phyloP scores from a whole-genome alignment of 345 rosid genomes.

The Citrus medica region DNA sequence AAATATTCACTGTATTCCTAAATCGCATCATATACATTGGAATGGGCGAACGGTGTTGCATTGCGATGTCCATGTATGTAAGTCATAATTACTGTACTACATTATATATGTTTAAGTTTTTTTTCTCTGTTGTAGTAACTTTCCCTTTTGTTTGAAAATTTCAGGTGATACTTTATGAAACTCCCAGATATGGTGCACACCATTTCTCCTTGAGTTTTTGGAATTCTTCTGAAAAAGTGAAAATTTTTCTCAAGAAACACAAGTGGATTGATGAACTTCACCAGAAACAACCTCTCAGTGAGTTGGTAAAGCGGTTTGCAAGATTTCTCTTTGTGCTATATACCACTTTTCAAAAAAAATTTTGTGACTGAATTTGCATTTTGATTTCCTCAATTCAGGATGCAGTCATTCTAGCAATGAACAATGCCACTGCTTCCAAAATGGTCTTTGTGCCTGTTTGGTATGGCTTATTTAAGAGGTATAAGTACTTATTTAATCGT shows the following conservation, averaged over 20 bases:
- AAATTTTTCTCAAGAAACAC: slow-evolving; percentile 50
- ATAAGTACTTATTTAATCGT: too few species aligned
- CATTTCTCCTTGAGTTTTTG: slow-evolving; percentile 65
- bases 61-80: slow-evolving; percentile 88
- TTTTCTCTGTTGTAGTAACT: slow-evolving; percentile 12
- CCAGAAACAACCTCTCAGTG: slow-evolving; percentile 43
- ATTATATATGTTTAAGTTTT: slow-evolving; percentile 6
- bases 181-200: slow-evolving; percentile 69
- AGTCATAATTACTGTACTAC: slow-evolving; percentile 48
- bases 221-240: slow-evolving; percentile 30
- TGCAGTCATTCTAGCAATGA: slow-evolving; percentile 61
- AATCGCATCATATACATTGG: slow-evolving; percentile 80
- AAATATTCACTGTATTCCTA: slow-evolving; percentile 42
- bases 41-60: slow-evolving; percentile 43
- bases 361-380: slow-evolving; percentile 1
- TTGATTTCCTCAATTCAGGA: slow-evolving; percentile 41
- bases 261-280: slow-evolving; percentile 70
- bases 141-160: slow-evolving; percentile 16
- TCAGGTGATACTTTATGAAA: slow-evolving; percentile 76
- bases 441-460: slow-evolving; percentile 27
- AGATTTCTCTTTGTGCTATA: slow-evolving; percentile 3
- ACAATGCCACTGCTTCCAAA: slow-evolving; percentile 58
- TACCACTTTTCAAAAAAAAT: neutral
- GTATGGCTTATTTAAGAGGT: too few species aligned
- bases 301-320: slow-evolving; percentile 52